Evolutionary conservation across 2,329 filamentous ascomycete genomes (phyloP), one percentile per base, ranked within the genome.

Genomic region (Grosmannia serpens): DNA sequence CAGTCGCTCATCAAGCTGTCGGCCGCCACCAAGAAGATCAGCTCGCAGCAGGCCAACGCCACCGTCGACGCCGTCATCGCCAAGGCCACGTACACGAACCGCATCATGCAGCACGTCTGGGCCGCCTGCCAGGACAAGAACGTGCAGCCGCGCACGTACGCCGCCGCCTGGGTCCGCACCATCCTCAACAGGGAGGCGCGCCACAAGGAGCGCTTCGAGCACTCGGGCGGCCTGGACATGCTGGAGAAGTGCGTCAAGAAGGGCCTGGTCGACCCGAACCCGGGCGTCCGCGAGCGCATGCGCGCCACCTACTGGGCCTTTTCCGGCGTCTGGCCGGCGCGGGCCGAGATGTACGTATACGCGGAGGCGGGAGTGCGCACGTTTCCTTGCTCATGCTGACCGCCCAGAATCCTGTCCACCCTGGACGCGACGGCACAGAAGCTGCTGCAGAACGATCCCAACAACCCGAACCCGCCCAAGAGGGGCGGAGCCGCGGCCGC

Each of bases 91-190:
- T 97, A 92, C 72, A 91, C 81, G 62, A 76, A 79, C 60, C 86
- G 91, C 31, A 79, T 96, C 62, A 81, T 96, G 77, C 88, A 95
- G 70, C 92, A 97, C 67, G 77, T 97, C 53, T 88, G 85, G 76
- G 75, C 76, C 57, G 91, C 92, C 27, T 87, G 83, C 62, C 87
- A 95, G 69, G 92, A 99, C 74, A 97, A 96, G 75, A 97, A 96
- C 67, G 86, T 91, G 2, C 88, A 94, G 67, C 87, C 91, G 20
- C 84, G 94, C 61, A 82, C 83, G 1, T 95, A 86, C 70, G 87
- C 86, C 1, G 79, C 87, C 2, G 85, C 81, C 9, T 99, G 94
- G 94, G 74, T 97, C 33, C 88, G 86, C 71, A 95, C 87, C 1
- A 71, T 97, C 24, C 74, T 99, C 46, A 85, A 80, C 64, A 89